A percentile compares a stretch with the other conserved stretches of the same genome.
phyloP scores from a whole-genome alignment of 2,329 filamentous ascomycete species.

The Fusarium sp. region DNA sequence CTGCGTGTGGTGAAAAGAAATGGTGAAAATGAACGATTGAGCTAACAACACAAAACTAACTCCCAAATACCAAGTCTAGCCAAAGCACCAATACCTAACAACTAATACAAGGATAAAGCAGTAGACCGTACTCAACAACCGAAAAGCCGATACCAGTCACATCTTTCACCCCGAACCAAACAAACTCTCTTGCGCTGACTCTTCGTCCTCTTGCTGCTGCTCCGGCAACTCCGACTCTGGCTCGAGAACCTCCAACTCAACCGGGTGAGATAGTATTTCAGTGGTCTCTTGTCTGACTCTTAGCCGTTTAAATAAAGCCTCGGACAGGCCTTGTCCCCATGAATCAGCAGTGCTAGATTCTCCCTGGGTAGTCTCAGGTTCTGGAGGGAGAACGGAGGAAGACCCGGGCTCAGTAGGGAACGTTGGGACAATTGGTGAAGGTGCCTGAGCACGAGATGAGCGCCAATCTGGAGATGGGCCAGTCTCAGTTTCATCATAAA shows the following conservation, averaged over 20 bases:
- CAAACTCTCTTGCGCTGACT: not conserved
- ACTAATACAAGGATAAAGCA: not conserved
- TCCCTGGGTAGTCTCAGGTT: not conserved
- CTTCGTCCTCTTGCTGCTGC: not conserved
- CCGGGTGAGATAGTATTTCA: not conserved
- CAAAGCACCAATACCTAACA: not conserved
- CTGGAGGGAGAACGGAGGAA: not conserved
- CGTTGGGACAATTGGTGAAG: slow-evolving; percentile 7
- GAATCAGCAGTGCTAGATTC: not conserved
- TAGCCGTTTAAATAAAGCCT: not conserved
- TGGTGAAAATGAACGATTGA: slow-evolving; percentile 4
- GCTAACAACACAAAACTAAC: not conserved
- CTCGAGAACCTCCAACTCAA: slow-evolving; percentile 10
- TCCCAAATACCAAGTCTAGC: not conserved
- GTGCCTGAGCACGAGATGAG: not conserved
- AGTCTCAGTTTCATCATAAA: not conserved
- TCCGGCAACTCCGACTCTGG: not conserved
- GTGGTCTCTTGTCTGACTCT: not conserved
- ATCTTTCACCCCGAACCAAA: not conserved
- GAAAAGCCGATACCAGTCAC: not conserved
- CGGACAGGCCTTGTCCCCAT: not conserved
- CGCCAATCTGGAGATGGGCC: not conserved
- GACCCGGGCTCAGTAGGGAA: not conserved
- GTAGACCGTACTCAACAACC: not conserved
- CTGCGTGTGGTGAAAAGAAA: slow-evolving; percentile 3